Percentiles rank a stretch among this genome's conserved stretches.
Evolutionary conservation across 257 asterid genomes (phyloP).

Genomic region (Salvia hispanica): DNA sequence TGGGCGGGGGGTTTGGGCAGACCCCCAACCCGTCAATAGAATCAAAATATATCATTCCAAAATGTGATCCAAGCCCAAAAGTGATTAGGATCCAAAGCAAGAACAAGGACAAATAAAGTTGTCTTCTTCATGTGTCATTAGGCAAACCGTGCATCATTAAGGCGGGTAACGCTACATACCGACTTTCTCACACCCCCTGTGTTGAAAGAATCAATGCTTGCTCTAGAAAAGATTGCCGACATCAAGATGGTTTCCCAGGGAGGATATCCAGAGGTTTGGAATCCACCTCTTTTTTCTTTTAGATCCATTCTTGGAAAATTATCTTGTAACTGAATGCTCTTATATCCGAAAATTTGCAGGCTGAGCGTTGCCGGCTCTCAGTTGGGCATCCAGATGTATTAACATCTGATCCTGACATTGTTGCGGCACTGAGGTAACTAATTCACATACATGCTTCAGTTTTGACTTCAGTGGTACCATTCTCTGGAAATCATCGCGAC

Average conservation of each 20-base stretch:
- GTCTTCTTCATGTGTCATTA: slow-evolving; percentile 27
- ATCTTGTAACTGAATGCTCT: slow-evolving; percentile 13
- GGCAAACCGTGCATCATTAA: slow-evolving; percentile 79
- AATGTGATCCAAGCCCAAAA: too few relatives aligned
- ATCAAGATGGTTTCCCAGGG: slow-evolving; percentile 73
- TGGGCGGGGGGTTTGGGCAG: too few relatives aligned
- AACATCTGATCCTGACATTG: slow-evolving; percentile 72
- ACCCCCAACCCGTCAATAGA: too few relatives aligned
- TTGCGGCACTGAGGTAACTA: slow-evolving; percentile 79
- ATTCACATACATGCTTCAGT: slow-evolving; percentile 1
- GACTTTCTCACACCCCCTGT: slow-evolving; percentile 87
- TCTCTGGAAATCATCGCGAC: background rate
- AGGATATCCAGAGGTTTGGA: slow-evolving; percentile 92
- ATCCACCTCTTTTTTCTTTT: background rate
- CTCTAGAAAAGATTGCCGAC: slow-evolving; percentile 60
- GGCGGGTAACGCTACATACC: slow-evolving; percentile 76
- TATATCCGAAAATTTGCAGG: slow-evolving; percentile 43
- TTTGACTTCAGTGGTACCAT: slow-evolving; percentile 14
- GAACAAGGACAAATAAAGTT: too few relatives aligned
- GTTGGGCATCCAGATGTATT: slow-evolving; percentile 78
- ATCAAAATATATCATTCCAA: too few relatives aligned
- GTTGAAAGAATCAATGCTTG: slow-evolving; percentile 64
- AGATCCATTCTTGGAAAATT: slow-evolving; percentile 18
- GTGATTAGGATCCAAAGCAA: too few relatives aligned
- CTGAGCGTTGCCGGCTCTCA: slow-evolving; percentile 92